Base-by-base conservation (phyloP, 23 red algal species). In the Gracilaria gracilis region DNA sequence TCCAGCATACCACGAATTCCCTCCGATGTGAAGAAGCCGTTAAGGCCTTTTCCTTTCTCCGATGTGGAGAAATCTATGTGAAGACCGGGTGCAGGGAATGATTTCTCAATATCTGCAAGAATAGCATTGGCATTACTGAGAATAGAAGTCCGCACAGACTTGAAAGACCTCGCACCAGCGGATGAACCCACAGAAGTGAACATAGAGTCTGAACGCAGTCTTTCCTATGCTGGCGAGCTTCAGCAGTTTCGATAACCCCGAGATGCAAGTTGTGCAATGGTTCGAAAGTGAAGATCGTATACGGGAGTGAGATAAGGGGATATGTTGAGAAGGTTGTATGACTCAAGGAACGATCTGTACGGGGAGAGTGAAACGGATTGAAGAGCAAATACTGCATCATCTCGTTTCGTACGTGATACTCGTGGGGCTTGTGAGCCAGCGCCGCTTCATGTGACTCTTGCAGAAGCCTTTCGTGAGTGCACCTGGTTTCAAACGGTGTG, bases 231-330 rank as follows among this genome's bases (percentile, higher is more conserved):
- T 47, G 20, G 58, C 33, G 23, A 51, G 14, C 46, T 49, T 85
- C 59, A 85, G 9, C 12, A 66, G 31, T 24, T 85, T 85, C 0
- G 81, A 85, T n/a, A 12, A 70, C 16, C 0, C 59, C 57, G 39
- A 85, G 57, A 24, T 0, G 24, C 20, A 85, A 48, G 57, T 85
- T 85, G 27, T 85, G 59, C 16, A 46, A n/a, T 7, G 0, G 62
- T 49, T 85, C 57, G 81, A 85, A 67, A 23, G 65, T 59, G 44
- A 88, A 76, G 46, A 88, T 37, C 9, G n/a, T 47, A 51, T 85
- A 85, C 55, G n/a, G 65, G 42, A 35, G 65, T 74, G 59, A 54
- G 76, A 3, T 44, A 35, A 15, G 67, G 16, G 16, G 67, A 73
- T 3, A 73, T 73, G 35, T 73, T 73, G 34, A 73, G 35, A 24